These are phyloP conservation scores for Schizonepeta tenuifolia DNA, from an alignment of 257 asterid species.

Conservation along the genomic window DNA sequence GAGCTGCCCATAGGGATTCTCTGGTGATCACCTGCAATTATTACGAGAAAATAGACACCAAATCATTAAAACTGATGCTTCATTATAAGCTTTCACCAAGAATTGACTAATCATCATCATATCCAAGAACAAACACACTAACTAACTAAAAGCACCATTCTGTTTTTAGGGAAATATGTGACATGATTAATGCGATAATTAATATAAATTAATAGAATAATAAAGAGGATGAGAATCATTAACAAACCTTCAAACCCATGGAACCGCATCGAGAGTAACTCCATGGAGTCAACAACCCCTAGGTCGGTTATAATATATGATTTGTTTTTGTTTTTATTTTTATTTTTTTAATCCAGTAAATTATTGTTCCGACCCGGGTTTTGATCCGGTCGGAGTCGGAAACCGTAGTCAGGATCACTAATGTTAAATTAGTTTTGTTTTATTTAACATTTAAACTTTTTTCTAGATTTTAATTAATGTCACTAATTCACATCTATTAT, in stretches of 20 bases:
- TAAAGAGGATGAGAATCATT: not conserved
- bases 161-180: not conserved
- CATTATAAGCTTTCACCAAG: not conserved
- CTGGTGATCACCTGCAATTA: constrained; percentile 78
- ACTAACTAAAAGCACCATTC: not conserved
- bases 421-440: too few species aligned
- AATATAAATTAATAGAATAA: not conserved
- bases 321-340: too few species aligned
- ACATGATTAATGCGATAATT: not conserved
- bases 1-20: constrained; percentile 92
- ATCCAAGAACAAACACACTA: constrained; percentile 5
- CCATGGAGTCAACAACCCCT: constrained; percentile 11
- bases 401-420: too few species aligned
- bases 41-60: constrained; percentile 15
- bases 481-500: too few species aligned
- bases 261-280: constrained; percentile 10
- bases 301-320: not conserved
- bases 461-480: too few species aligned
- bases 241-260: constrained; percentile 23
- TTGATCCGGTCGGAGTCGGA: too few species aligned
- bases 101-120: not conserved
- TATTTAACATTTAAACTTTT: too few species aligned
- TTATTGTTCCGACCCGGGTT: too few species aligned
- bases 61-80: constrained; percentile 9
- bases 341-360: too few species aligned